phyloP scores from a whole-genome alignment of 352 stramenopile species.

The Globisporangium rhizosaccharum region DNA sequence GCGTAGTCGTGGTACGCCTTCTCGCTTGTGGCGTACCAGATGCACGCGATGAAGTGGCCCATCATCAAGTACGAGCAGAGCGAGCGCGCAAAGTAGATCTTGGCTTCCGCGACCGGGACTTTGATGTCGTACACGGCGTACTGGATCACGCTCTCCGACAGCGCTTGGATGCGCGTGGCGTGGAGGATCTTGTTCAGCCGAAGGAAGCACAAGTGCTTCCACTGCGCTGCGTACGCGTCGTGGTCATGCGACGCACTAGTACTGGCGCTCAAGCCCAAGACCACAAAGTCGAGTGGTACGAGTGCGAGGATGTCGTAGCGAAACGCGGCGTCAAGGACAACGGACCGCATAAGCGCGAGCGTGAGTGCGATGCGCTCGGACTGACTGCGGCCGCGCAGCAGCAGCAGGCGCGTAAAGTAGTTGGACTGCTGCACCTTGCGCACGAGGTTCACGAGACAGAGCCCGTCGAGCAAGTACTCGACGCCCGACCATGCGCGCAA shows the following conservation, averaged over 20 bases:
- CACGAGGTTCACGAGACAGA: constrained; percentile 40
- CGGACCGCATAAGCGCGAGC: background rate
- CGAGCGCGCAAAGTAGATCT: constrained; percentile 42
- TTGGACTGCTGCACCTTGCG: constrained; percentile 28
- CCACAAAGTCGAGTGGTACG: constrained; percentile 44
- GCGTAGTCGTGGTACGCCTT: constrained; percentile 26
- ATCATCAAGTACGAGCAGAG: constrained; percentile 48
- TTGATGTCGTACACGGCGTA: constrained; percentile 57
- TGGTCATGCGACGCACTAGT: background rate
- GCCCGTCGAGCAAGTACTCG: constrained; percentile 55
- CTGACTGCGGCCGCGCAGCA: background rate
- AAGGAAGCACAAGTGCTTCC: constrained; percentile 36
- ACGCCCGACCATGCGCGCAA: constrained; percentile 37
- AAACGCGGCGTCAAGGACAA: constrained; percentile 24
- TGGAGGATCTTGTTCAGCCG: constrained; percentile 57
- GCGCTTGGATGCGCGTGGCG: constrained; percentile 22
- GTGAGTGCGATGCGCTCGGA: background rate
- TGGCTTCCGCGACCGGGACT: constrained; percentile 29
- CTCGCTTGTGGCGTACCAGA: constrained; percentile 51
- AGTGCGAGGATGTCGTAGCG: constrained; percentile 33
- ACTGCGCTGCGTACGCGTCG: constrained; percentile 20
- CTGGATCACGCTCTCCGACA: constrained; percentile 52
- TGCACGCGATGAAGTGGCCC: constrained; percentile 55
- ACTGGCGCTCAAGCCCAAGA: constrained; percentile 10
- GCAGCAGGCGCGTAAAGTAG: constrained; percentile 8